Conservation (phyloP, 352 stramenopile species). For the Pythium aphanidermatum region DNA sequence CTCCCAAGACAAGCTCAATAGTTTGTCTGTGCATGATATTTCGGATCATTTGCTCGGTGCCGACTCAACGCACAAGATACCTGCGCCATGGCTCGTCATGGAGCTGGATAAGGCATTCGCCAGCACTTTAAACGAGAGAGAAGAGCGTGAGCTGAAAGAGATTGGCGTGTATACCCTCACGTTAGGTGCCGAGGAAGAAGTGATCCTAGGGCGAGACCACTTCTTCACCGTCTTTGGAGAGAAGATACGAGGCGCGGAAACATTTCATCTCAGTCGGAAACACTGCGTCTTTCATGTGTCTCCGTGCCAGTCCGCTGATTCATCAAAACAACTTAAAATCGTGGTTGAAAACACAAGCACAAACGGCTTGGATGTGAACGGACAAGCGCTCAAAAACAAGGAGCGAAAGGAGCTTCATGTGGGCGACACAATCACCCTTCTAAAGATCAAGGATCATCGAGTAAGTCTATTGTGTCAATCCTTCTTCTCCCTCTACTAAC, state of each 20-base stretch:
- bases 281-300: slow-evolving; percentile 64
- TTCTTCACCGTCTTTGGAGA: slow-evolving; percentile 66
- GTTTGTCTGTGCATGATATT: slow-evolving; percentile 59
- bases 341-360: slow-evolving; percentile 67
- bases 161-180: slow-evolving; percentile 43
- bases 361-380: slow-evolving; percentile 63
- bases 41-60: slow-evolving; percentile 17
- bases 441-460: slow-evolving; percentile 38
- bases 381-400: slow-evolving; percentile 36
- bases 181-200: slow-evolving; percentile 28
- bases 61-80: slow-evolving; percentile 12
- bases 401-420: slow-evolving; percentile 38
- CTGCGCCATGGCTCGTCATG: slow-evolving; percentile 20
- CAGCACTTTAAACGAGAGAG: slow-evolving; percentile 30
- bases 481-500: too few species aligned
- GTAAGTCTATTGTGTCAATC: slow-evolving; percentile 24
- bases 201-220: slow-evolving; percentile 41
- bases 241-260: slow-evolving; percentile 47
- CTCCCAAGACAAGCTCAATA: slow-evolving; percentile 61
- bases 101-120: slow-evolving; percentile 35
- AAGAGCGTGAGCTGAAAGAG: slow-evolving; percentile 39
- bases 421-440: slow-evolving; percentile 49
- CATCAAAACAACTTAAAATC: slow-evolving; percentile 31
- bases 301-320: slow-evolving; percentile 20
- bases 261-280: slow-evolving; percentile 46